Percentiles rank a stretch among this genome's conserved stretches.
These are phyloP conservation scores for Pinus tabuliformis DNA, from an alignment of 75 land plant genomes.

Conservation along the genomic window DNA sequence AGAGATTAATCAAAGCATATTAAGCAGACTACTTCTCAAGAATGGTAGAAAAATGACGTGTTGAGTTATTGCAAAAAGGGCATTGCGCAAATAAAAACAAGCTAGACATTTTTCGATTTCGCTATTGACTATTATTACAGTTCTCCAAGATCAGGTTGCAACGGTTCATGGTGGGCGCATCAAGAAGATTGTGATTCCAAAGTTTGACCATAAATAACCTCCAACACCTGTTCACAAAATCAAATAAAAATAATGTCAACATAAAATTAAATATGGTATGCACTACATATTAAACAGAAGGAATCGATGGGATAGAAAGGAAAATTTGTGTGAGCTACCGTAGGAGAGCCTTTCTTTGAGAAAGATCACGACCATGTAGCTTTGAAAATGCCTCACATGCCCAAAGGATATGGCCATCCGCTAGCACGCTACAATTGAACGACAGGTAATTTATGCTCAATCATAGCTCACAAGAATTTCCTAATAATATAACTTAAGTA, in stretches of 20 bases:
- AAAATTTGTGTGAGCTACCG: conserved; percentile 40
- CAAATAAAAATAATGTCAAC: background rate
- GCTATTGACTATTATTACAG: conserved; percentile 4
- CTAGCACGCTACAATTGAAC: conserved; percentile 69
- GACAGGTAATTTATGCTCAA: background rate
- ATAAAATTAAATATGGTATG: conserved; percentile 7
- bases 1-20: too few relatives aligned
- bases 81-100: too few relatives aligned
- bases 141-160: conserved; percentile 64
- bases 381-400: conserved; percentile 90
- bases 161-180: conserved; percentile 63
- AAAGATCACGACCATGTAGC: conserved; percentile 65
- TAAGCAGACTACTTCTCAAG: too few relatives aligned
- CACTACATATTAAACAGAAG: background rate
- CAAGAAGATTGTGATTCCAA: conserved; percentile 87
- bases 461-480: background rate
- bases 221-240: conserved; percentile 58
- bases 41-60: too few relatives aligned
- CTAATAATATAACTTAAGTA: background rate
- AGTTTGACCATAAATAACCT: conserved; percentile 77
- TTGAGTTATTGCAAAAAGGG: too few relatives aligned
- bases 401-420: conserved; percentile 98
- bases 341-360: conserved; percentile 43
- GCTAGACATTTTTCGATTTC: too few relatives aligned
- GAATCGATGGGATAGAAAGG: background rate